Percentiles rank a stretch among this genome's conserved stretches.
phyloP scores from a whole-genome alignment of 768 basidiomycete genomes.

The Tylopilus felleus region DNA sequence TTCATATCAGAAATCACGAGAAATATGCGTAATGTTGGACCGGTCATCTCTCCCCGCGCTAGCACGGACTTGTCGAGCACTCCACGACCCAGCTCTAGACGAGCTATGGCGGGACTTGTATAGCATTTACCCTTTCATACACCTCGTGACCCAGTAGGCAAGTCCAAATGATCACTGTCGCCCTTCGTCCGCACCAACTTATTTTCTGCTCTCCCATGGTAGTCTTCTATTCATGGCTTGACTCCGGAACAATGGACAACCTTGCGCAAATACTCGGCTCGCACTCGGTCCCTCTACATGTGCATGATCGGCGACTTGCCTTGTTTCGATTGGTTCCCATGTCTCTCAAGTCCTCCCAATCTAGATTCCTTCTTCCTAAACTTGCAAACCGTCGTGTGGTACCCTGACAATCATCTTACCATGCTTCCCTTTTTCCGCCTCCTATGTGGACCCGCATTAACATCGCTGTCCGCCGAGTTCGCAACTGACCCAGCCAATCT shows the following conservation, averaged over 20 bases:
- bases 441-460: slow-evolving; percentile 22
- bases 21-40: slow-evolving; percentile 16
- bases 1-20: slow-evolving; percentile 21
- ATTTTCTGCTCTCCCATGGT: background rate
- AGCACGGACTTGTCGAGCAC: slow-evolving; percentile 23
- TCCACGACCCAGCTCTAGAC: slow-evolving; percentile 24
- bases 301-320: slow-evolving; percentile 21
- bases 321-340: slow-evolving; percentile 5
- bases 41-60: slow-evolving; percentile 18
- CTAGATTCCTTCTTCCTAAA: slow-evolving; percentile 21
- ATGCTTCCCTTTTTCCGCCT: slow-evolving; percentile 23
- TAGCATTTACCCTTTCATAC: slow-evolving; percentile 19
- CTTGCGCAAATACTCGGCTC: slow-evolving; percentile 19
- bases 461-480: slow-evolving; percentile 19
- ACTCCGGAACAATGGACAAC: slow-evolving; percentile 16
- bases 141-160: slow-evolving; percentile 17
- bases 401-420: slow-evolving; percentile 15
- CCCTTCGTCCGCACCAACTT: background rate
- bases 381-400: slow-evolving; percentile 22
- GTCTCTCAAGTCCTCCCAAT: slow-evolving; percentile 14
- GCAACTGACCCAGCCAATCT: slow-evolving; percentile 16
- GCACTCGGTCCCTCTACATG: slow-evolving; percentile 19
- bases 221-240: background rate
- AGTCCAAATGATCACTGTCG: background rate
- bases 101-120: slow-evolving; percentile 25